Conservation (phyloP, 2,329 filamentous ascomycete species). For the Fusarium tuaranense region DNA sequence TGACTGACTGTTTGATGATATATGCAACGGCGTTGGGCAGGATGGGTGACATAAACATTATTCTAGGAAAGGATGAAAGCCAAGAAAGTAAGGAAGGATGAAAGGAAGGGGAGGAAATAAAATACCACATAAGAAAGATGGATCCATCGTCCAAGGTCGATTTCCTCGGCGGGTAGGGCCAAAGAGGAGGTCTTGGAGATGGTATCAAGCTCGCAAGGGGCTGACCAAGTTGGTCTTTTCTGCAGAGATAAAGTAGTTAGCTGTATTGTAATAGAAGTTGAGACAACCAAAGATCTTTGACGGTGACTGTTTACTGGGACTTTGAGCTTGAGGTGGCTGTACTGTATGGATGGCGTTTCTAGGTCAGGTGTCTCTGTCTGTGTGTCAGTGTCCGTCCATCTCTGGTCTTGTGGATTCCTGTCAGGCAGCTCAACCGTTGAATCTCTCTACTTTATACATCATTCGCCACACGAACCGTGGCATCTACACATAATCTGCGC, state of each 20-base stretch:
- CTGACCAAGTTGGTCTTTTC: conserved; percentile 35
- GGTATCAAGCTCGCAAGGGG: conserved; percentile 36
- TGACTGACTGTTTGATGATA: conserved; percentile 48
- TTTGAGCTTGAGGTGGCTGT: background rate
- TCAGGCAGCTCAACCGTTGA: background rate
- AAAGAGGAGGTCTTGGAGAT: conserved; percentile 10
- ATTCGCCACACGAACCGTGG: conserved; percentile 12
- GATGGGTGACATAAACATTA: conserved; percentile 43
- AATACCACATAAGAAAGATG: conserved; percentile 45
- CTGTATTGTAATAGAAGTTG: conserved; percentile 59
- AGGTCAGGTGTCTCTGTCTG: background rate
- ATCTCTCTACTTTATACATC: conserved; percentile 9
- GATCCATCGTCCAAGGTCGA: conserved; percentile 20
- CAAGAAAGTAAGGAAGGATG: conserved; percentile 8
- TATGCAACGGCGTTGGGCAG: conserved; percentile 47
- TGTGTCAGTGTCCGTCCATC: background rate
- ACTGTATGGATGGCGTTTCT: background rate
- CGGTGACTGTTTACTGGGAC: background rate
- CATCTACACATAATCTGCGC: background rate
- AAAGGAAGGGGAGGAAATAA: conserved; percentile 24
- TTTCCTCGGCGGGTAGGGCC: conserved; percentile 16
- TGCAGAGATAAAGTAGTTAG: conserved; percentile 48
- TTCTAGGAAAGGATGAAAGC: conserved; percentile 39
- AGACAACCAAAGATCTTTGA: conserved; percentile 28
- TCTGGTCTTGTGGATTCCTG: conserved; percentile 1